Evolutionary conservation across 2,329 filamentous ascomycete genomes (phyloP), one percentile per base, ranked within the genome.

Genomic region (Verticillium tricorpus): DNA sequence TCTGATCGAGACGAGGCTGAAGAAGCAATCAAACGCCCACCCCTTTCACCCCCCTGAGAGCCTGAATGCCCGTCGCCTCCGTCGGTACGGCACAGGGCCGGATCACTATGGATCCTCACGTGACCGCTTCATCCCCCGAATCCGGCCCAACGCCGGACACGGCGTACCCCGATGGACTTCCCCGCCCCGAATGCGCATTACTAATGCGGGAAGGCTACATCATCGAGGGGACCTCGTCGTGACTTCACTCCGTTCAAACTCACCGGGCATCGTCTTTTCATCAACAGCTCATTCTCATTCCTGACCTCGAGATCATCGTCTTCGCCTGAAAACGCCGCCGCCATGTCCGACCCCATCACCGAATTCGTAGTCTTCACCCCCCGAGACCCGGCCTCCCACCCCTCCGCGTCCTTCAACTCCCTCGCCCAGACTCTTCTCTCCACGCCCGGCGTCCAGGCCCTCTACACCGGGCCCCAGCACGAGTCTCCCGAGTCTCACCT

Each of bases 381-480:
- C 56, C 62, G 59, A 19, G 54, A 63, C 63, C 59, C 60, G 14
- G 45, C 56, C 25, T 28, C 40, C 25, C 57, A 60, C 32, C 55
- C 58, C 15, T 59, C 64, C 31, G 61, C 63, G 4, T 56, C 64
- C 58, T 65, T 62, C 59, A 57, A 40, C 34, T 61, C 64, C 28
- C 61, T 65, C 19, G 57, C 37, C 2, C 25, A 56, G 1, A 56
- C 63, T 12, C 63, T 66, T 39, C 60, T 62, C 39, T 58, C 72
- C 52, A 65, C 71, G 56, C 69, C 73, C 35, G 74, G 74, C 66
- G 69, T 74, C 58, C 59, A 65, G 59, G 67, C 68, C 60, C 63
- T 77, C 35, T 72, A 77, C 64, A 66, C 72, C 50, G 76, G 76
- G 62, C 69, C 67, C 8, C 70, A 73, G 37, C 60, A 74, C 57